Evolutionary conservation across 345 rosid species (phyloP).

Genomic region (Isatis tinctoria): DNA sequence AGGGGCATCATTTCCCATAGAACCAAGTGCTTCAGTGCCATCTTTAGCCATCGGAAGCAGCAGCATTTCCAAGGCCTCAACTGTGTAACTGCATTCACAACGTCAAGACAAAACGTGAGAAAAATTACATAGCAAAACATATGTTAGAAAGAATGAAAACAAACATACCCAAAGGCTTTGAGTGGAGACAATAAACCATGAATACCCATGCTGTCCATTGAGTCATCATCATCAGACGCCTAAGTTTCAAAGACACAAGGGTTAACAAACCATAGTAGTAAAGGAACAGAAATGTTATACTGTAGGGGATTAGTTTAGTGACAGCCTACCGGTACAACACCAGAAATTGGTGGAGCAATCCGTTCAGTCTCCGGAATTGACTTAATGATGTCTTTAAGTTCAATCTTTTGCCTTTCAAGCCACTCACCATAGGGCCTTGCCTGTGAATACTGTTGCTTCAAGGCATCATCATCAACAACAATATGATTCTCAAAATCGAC

Average conservation of each 20-base stretch:
- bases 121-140: neutral
- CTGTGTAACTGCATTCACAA: constrained; percentile 67
- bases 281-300: neutral
- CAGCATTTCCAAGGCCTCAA: constrained; percentile 97
- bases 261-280: neutral
- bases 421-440: constrained; percentile 94
- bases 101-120: constrained; percentile 2
- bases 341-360: constrained; percentile 60
- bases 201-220: constrained; percentile 84
- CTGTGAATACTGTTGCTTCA: constrained; percentile 88
- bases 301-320: neutral
- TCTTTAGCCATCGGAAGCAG: constrained; percentile 99
- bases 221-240: constrained; percentile 74
- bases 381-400: constrained; percentile 63
- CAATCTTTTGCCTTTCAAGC: constrained; percentile 85
- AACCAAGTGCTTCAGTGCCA: constrained; percentile 95
- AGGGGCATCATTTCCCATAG: constrained; percentile 99
- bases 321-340: constrained; percentile 54
- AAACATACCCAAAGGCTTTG: constrained; percentile 91
- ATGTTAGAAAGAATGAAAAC: neutral
- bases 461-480: constrained; percentile 93
- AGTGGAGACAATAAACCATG: constrained; percentile 85
- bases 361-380: constrained; percentile 66
- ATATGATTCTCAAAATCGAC: constrained; percentile 94
- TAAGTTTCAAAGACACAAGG: constrained; percentile 22